These are phyloP conservation scores for Withania somnifera DNA, from an alignment of 305 asterid genomes.

Conservation along the genomic window DNA sequence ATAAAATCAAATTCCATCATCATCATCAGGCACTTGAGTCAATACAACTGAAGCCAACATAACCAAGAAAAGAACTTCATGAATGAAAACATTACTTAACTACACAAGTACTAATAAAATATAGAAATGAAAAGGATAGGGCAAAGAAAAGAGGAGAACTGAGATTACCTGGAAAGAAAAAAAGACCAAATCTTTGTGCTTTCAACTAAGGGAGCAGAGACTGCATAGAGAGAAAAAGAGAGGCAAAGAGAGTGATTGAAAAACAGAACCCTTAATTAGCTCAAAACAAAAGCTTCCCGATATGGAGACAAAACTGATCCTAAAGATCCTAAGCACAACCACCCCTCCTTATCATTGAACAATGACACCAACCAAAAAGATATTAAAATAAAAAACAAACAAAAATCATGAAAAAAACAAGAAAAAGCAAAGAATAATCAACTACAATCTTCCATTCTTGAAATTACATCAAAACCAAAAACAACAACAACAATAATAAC, in stretches of 20 bases:
- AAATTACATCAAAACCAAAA: conserved; percentile 3
- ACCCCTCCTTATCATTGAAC: conserved; percentile 72
- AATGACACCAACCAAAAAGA: conserved; percentile 49
- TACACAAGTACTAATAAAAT: conserved; percentile 2
- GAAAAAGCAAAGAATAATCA: conserved; percentile 26
- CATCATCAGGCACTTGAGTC: conserved; percentile 6
- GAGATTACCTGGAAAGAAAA: conserved; percentile 29
- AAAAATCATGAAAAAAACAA: conserved; percentile 20
- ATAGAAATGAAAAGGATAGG: not conserved
- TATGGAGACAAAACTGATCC: conserved; percentile 45
- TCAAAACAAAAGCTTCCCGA: conserved; percentile 24
- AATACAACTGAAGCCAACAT: conserved; percentile 3
- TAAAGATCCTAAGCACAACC: conserved; percentile 40
- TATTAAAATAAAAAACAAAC: conserved; percentile 15
- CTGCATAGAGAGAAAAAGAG: not conserved
- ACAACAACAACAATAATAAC: not conserved
- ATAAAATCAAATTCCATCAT: not conserved
- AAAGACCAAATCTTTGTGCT: conserved; percentile 14
- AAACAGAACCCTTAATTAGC: conserved; percentile 22
- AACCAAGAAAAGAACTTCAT: conserved; percentile 1
- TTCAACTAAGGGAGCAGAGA: conserved; percentile 27
- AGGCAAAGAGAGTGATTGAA: conserved; percentile 23
- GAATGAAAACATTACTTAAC: not conserved
- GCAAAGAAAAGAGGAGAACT: not conserved
- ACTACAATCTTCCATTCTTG: conserved; percentile 28